Base-by-base conservation (phyloP, 768 basidiomycete genomes). In the Leccinum olivaceopallidum region DNA sequence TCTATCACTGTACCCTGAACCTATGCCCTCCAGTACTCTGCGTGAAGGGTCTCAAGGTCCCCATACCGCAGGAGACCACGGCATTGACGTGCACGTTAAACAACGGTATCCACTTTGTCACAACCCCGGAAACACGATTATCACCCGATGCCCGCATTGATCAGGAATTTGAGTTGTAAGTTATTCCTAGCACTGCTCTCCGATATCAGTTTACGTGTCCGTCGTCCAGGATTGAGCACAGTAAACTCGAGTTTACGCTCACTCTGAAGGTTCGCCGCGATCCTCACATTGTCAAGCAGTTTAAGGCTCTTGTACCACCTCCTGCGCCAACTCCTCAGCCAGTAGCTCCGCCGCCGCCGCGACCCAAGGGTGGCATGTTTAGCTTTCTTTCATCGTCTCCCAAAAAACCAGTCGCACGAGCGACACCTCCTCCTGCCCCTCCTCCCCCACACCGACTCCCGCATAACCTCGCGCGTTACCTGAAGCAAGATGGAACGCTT, bases 51-150 rank as follows among this genome's bases (percentile, higher is more conserved):
- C 78, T 97, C 39, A 79, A 83, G 57, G 77, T 97, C 34, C 95
- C 95, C 1, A 65, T 98, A 32, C 95, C 95, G 0, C 76, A 78
- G n/a, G 81, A 92, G 63, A 75, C 83, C 0, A 94, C 95, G 0
- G 81, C 78, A 28, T 78, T 97, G 60, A 89, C 88, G 10, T 93
- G 93, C 72, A 94, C 93, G 0, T 80, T 98, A 62, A 97, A 98
- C 75, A 98, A 98, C 68, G 95, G 95, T 8, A 95, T 98, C 54
- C 95, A 97, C 73, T 95, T 90, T 64, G 95, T 98, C 37, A 92
- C 91, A 5, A 97, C 93, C 8, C 94, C 91, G 1, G 90, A 92
- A 67, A 84, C 80, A 57, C 78, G 79, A n/a, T 72, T 95, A 3
- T 78, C 73, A 30, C 69, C 72, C 47, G 85, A 89, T 52, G 82